Evolutionary conservation across 108 stramenopile species (phyloP).

Genomic region (Skeletonema menzelii): DNA sequence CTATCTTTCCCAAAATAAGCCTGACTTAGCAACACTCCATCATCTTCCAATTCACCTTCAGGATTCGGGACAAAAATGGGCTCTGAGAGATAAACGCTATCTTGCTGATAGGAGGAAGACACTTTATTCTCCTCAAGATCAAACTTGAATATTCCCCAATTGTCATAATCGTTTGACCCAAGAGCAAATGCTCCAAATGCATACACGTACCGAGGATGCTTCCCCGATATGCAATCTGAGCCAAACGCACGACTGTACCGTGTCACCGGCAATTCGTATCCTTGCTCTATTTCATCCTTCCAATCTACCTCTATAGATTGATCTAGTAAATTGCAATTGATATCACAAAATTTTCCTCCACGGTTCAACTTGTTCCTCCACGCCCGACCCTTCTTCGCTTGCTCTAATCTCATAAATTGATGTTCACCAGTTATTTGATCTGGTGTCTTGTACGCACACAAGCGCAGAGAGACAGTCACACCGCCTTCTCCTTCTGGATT

Average conservation of each 20-base stretch:
- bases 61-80: constrained; percentile 44
- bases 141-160: constrained; percentile 50
- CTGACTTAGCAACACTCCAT: constrained; percentile 46
- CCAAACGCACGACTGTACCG: constrained; percentile 25
- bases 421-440: constrained; percentile 39
- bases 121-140: constrained; percentile 26
- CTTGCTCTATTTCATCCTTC: constrained; percentile 31
- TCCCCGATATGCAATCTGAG: background rate
- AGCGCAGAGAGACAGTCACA: constrained; percentile 13
- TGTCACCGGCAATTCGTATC: constrained; percentile 43
- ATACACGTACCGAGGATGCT: constrained; percentile 38
- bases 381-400: constrained; percentile 15
- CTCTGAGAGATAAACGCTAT: constrained; percentile 44
- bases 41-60: constrained; percentile 34
- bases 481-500: background rate
- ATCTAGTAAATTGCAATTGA: constrained; percentile 15
- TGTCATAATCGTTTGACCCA: constrained; percentile 40
- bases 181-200: constrained; percentile 41
- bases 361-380: constrained; percentile 18
- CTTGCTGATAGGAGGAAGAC: constrained; percentile 32
- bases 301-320: constrained; percentile 12
- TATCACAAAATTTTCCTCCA: constrained; percentile 46
- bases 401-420: constrained; percentile 43
- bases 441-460: constrained; percentile 43
- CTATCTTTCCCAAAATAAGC: constrained; percentile 25